A percentile compares a stretch with the other conserved stretches of the same genome.
Evolutionary conservation across 768 basidiomycete species (phyloP).

Genomic region (Trametes villosa): DNA sequence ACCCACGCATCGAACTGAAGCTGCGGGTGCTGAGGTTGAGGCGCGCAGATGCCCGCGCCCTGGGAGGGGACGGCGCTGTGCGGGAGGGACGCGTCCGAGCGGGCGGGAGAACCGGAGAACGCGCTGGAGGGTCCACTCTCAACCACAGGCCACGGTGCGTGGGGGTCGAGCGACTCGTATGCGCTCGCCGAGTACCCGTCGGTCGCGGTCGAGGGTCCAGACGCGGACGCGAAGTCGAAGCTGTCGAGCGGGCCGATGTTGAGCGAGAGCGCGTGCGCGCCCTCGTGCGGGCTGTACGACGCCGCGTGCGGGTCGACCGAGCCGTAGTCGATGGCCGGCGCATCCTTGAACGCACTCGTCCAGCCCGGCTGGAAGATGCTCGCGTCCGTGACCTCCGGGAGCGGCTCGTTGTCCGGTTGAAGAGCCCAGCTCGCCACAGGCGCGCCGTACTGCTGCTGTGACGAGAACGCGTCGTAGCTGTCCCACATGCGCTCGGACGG

Average conservation of each 20-base stretch:
- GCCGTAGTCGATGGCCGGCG: not conserved
- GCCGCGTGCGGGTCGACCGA: not conserved
- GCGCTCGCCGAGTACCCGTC: conserved; percentile 4
- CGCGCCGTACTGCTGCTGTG: conserved; percentile 12
- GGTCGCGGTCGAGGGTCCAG: conserved; percentile 13
- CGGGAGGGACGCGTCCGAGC: conserved; percentile 19
- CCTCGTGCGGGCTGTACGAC: conserved; percentile 8
- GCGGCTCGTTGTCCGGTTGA: conserved; percentile 50
- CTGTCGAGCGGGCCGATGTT: conserved; percentile 25
- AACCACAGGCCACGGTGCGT: conserved; percentile 11
- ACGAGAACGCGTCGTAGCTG: conserved; percentile 9
- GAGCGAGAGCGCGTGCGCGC: conserved; percentile 15
- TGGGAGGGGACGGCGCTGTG: not conserved
- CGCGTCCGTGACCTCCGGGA: conserved; percentile 44
- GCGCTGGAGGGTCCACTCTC: conserved; percentile 24
- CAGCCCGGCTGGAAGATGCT: conserved; percentile 28
- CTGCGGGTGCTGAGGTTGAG: conserved; percentile 27
- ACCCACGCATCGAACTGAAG: conserved; percentile 16
- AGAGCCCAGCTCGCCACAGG: conserved; percentile 33
- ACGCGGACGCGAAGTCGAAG: conserved; percentile 16
- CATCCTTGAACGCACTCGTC: conserved; percentile 23
- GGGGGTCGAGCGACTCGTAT: conserved; percentile 18
- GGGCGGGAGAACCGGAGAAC: conserved; percentile 21
- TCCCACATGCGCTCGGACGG: conserved; percentile 41
- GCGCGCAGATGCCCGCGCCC: conserved; percentile 17